phyloP scores from a whole-genome alignment of 768 basidiomycete genomes.

The Auricularia sp. region DNA sequence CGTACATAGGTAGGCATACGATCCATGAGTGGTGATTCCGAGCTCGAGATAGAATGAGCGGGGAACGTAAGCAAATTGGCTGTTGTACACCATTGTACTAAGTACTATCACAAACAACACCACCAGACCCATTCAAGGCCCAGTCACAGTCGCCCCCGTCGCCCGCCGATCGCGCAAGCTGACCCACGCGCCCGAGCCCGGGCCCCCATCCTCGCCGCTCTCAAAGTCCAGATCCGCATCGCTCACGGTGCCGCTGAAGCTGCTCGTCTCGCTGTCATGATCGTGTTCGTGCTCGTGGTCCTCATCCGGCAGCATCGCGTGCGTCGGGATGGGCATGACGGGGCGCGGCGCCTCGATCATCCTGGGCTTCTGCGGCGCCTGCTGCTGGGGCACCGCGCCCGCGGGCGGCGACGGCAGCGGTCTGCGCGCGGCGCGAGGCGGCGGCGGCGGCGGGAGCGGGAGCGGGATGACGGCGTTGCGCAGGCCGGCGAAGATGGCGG shows the following conservation, averaged over 20 bases:
- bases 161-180: neutral
- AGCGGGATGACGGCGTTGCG: conserved; percentile 50
- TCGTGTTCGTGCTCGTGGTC: neutral
- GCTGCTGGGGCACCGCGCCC: neutral
- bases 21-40: too few relatives aligned
- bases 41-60: too few relatives aligned
- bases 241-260: neutral
- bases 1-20: neutral
- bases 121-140: neutral
- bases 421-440: neutral
- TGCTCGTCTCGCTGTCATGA: neutral
- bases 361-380: neutral
- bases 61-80: too few relatives aligned
- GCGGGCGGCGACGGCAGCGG: neutral
- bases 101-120: too few relatives aligned
- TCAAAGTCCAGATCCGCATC: neutral
- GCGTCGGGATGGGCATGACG: neutral
- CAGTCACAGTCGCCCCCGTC: neutral
- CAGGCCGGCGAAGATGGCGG: conserved; percentile 50
- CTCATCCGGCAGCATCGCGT: neutral
- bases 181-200: neutral
- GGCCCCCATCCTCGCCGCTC: neutral
- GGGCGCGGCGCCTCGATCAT: neutral
- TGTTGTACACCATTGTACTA: too few relatives aligned
- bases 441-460: conserved; percentile 26